A percentile compares a stretch with the other conserved stretches of the same genome.
Evolutionary conservation across 1,139 yeast species (phyloP).

Genomic region (Arxiozyma heterogenica): DNA sequence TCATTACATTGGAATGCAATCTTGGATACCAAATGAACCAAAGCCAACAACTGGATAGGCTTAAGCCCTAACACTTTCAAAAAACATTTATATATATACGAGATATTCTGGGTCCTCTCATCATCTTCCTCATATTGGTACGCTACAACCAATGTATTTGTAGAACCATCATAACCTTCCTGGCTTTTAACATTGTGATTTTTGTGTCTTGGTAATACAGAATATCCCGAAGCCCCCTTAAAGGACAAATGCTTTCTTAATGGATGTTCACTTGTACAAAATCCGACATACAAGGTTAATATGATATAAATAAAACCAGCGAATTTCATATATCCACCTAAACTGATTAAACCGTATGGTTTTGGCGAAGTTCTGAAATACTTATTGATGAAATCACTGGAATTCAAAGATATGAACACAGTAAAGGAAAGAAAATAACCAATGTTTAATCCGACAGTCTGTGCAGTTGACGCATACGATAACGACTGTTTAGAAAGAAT

Average conservation of each 20-base stretch:
- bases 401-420: slow-evolving; percentile 78
- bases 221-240: not conserved
- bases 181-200: too few relatives aligned
- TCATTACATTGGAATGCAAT: slow-evolving; percentile 94
- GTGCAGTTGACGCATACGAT: slow-evolving; percentile 96
- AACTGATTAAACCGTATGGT: slow-evolving; percentile 57
- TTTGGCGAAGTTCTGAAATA: slow-evolving; percentile 57
- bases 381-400: slow-evolving; percentile 86
- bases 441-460: slow-evolving; percentile 85
- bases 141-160: slow-evolving; percentile 16
- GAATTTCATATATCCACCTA: slow-evolving; percentile 65
- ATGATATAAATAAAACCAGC: slow-evolving; percentile 69
- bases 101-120: slow-evolving; percentile 26
- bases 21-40: slow-evolving; percentile 71
- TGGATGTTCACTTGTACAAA: slow-evolving; percentile 62
- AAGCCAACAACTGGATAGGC: slow-evolving; percentile 67
- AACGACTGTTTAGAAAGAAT: slow-evolving; percentile 68
- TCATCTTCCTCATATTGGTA: slow-evolving; percentile 20
- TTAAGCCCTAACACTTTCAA: slow-evolving; percentile 61
- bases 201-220: not conserved
- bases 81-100: slow-evolving; percentile 65
- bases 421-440: slow-evolving; percentile 92
- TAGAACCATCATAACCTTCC: too few relatives aligned
- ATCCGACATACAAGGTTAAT: slow-evolving; percentile 53
- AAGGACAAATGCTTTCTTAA: not conserved